Evolutionary conservation across 306 rosid species (phyloP).

Genomic region (Dalbergia cultrata): DNA sequence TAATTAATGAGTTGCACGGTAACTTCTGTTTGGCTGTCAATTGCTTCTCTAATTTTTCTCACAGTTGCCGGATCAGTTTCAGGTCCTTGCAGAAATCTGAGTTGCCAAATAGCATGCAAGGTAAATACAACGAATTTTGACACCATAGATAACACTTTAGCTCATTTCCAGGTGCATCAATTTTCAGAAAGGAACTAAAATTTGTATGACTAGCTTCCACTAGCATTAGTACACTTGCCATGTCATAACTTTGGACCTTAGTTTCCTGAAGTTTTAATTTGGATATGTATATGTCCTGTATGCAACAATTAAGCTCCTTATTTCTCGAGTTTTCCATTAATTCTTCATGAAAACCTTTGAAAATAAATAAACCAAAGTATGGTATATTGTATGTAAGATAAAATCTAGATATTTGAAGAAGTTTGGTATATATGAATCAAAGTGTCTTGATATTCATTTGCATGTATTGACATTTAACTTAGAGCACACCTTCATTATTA

Average conservation of each 20-base stretch:
- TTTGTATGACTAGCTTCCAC: conserved; percentile 13
- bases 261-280: too few relatives aligned
- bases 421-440: too few relatives aligned
- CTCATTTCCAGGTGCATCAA: neutral
- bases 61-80: conserved; percentile 96
- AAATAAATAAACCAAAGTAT: too few relatives aligned
- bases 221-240: neutral
- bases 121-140: conserved; percentile 24
- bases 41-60: conserved; percentile 87
- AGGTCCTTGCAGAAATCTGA: conserved; percentile 96
- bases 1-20: conserved; percentile 96
- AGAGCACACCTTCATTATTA: too few relatives aligned
- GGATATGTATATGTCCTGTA: too few relatives aligned
- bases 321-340: too few relatives aligned
- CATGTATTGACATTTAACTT: too few relatives aligned
- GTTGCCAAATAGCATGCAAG: conserved; percentile 40
- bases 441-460: too few relatives aligned
- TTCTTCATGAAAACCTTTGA: too few relatives aligned
- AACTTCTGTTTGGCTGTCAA: conserved; percentile 89
- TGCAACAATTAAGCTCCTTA: too few relatives aligned
- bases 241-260: neutral
- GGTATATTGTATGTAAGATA: too few relatives aligned
- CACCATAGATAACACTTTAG: neutral
- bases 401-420: too few relatives aligned
- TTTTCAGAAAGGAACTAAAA: conserved; percentile 1